These are phyloP conservation scores for Populus trichocarpa DNA, from an alignment of 441 rosid genomes.

Conservation along the genomic window DNA sequence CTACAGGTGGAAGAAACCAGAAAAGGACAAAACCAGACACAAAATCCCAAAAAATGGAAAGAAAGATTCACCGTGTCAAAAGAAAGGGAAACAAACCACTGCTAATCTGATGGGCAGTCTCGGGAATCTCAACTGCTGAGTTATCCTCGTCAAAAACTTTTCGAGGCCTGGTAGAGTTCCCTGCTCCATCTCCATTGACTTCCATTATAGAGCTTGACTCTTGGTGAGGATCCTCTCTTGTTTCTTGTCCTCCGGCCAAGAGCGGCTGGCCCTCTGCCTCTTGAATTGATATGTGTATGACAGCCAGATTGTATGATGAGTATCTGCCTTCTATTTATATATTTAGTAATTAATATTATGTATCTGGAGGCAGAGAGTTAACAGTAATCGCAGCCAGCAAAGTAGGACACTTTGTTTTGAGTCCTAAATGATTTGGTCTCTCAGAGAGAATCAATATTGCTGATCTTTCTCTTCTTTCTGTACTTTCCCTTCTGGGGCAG, in stretches of 20 bases:
- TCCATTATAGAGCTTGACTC: conserved; percentile 14
- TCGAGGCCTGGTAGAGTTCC: background rate
- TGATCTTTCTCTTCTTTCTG: background rate
- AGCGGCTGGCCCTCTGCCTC: conserved; percentile 35
- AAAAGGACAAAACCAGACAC: background rate
- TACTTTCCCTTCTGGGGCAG: background rate
- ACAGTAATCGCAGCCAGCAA: background rate
- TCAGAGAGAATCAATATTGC: background rate
- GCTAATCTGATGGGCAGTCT: conserved; percentile 90
- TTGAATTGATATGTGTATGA: background rate
- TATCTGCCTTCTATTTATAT: background rate
- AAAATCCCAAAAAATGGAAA: background rate
- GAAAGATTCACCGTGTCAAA: background rate
- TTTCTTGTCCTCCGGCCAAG: conserved; percentile 13
- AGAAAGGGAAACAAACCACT: conserved; percentile 43
- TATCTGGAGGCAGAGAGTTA: background rate
- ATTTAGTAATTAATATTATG: background rate
- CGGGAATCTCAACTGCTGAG: conserved; percentile 46
- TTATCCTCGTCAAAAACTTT: conserved; percentile 30
- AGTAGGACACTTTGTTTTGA: background rate
- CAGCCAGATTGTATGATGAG: conserved; percentile 4
- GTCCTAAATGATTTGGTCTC: background rate
- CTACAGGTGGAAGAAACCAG: background rate
- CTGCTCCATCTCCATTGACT: conserved; percentile 25
- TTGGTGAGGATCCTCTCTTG: background rate